Base-by-base conservation (phyloP, 139 green algal genomes). In the Chlorella sp. region DNA sequence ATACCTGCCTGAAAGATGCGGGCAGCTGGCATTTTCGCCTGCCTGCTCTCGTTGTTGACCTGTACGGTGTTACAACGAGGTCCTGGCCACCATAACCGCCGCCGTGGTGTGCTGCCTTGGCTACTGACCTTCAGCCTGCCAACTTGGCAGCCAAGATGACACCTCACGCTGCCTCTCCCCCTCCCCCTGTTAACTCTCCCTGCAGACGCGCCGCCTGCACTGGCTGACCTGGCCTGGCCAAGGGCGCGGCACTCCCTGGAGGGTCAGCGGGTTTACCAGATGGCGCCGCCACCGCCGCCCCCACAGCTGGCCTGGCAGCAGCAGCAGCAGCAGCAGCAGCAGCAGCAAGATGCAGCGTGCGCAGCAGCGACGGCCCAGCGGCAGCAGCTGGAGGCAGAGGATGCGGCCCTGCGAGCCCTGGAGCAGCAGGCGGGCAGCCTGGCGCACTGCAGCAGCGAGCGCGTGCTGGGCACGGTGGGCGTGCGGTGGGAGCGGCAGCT, bases 211-310 rank as follows among this genome's bases (percentile, higher is more conserved):
- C 77, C 77, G 41, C 77, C 77, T 0, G 26, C 60, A 1, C 40
- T 73, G 60, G 38, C 77, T 17, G 77, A 83, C 30, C 77, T 83
- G 34, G 77, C 77, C 40, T 83, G 77, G 77, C 77, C 77, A 30
- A 73, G 62, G 28, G 40, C 56, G 60, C 73, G 46, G 60, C 58
- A 26, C 30, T 32, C 28, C 5, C 28, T 34, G 3, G 28, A 43
- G 3, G 40, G 60, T 28, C 14, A n/a, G 26, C 60, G 77, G 40
- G 74, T 44, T 16, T 60, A 62, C 3, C 36, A 54, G 22, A 3
- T 41, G 9, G 48, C 17, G 16, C 20, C 38, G 32, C 60, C 43
- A 28, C 77, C 56, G 36, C 58, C 36, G 58, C 22, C 58, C 1
- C 26, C n/a, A 6, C 44, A 60, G 48, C 19, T 32, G 38, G 4